Conservation (phyloP, 83 land plant species). For the Diphasiastrum complanatum region DNA sequence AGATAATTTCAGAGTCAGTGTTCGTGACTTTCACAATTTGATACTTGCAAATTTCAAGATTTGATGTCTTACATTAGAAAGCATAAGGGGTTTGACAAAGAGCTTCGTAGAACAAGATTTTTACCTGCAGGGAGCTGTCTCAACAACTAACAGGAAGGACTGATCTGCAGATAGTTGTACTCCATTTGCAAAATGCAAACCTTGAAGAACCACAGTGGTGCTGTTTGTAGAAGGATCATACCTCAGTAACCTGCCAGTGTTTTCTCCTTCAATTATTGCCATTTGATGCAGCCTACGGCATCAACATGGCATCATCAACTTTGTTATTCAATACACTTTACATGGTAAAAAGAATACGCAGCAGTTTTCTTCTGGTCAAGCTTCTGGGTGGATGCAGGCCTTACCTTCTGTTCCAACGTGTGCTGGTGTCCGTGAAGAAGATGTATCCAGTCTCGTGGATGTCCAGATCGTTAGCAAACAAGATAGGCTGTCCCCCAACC, state of each 20-base stretch:
- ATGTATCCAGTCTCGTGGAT: constrained; percentile 64
- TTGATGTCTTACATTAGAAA: no score
- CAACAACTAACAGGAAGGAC: constrained; percentile 55
- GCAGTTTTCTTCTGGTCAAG: no score
- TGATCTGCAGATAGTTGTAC: constrained; percentile 60
- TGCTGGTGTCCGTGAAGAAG: constrained; percentile 72
- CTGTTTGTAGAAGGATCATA: constrained; percentile 48
- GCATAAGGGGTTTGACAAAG: no score
- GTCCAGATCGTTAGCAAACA: constrained; percentile 71
- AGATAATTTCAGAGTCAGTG: no score
- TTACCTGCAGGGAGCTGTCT: constrained; percentile 72
- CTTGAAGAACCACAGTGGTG: constrained; percentile 48
- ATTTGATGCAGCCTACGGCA: constrained; percentile 56
- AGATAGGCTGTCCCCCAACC: constrained; percentile 43
- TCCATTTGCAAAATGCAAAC: constrained; percentile 69
- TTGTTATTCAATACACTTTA: neutral
- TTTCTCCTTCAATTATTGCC: constrained; percentile 61
- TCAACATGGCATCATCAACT: neutral
- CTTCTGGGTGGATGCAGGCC: no score
- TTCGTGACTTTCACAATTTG: no score
- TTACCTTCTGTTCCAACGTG: constrained; percentile 54
- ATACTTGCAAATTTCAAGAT: no score
- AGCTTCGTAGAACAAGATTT: neutral
- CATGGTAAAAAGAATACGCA: no score
- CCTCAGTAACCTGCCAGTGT: constrained; percentile 64